These are phyloP conservation scores for Celoporthe dispersa DNA, from an alignment of 2,329 filamentous ascomycete species.

Conservation along the genomic window DNA sequence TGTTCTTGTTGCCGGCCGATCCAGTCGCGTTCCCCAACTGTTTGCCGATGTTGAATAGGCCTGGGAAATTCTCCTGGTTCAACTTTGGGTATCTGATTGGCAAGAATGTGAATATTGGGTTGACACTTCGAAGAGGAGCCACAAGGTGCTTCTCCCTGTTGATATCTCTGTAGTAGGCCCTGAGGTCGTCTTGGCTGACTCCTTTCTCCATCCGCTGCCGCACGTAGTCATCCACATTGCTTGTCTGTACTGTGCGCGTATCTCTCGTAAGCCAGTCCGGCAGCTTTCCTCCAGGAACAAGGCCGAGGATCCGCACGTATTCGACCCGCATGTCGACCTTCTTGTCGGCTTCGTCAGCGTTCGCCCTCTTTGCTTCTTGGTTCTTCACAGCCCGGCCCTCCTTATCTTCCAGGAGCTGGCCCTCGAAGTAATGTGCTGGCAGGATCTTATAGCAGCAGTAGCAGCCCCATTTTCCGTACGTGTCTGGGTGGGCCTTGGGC, in stretches of 20 bases:
- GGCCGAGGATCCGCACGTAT: constrained; percentile 23
- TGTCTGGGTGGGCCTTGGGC: constrained; percentile 8
- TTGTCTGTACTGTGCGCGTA: background rate
- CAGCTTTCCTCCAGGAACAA: background rate
- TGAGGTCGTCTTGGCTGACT: constrained; percentile 22
- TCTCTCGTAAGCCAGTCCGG: constrained; percentile 26
- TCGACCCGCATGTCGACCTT: constrained; percentile 27
- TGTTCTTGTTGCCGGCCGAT: background rate
- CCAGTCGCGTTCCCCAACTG: background rate
- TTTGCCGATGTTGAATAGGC: background rate
- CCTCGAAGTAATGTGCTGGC: constrained; percentile 25
- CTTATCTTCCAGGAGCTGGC: constrained; percentile 19
- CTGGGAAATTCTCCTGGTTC: background rate
- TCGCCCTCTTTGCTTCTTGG: constrained; percentile 15
- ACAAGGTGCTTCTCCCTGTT: constrained; percentile 18
- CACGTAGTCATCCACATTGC: constrained; percentile 19
- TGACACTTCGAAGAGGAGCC: constrained; percentile 22
- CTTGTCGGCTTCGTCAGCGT: constrained; percentile 17
- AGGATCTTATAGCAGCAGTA: constrained; percentile 26
- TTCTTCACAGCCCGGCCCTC: constrained; percentile 1
- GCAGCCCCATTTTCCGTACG: constrained; percentile 19
- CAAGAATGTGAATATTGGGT: constrained; percentile 20
- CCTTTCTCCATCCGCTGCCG: constrained; percentile 15
- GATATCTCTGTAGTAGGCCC: constrained; percentile 26
- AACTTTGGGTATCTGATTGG: background rate